Conservation (phyloP, 2,329 filamentous ascomycete genomes). For the Beauveria rudraprayagi region DNA sequence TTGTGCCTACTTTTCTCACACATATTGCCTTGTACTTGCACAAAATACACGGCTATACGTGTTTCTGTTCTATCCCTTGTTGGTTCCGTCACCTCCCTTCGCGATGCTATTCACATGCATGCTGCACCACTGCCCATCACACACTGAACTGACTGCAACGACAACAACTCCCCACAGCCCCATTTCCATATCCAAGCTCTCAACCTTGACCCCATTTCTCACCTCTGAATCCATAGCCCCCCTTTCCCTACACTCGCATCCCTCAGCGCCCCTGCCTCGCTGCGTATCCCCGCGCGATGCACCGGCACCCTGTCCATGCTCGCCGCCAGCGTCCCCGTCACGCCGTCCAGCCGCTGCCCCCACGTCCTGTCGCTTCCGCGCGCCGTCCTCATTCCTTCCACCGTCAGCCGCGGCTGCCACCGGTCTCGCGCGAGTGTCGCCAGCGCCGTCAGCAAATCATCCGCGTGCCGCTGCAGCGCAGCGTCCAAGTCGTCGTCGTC, state of each 20-base stretch:
- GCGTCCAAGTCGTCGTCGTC: conserved; percentile 15
- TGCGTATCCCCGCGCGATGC: conserved; percentile 51
- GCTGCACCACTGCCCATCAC: too few relatives aligned
- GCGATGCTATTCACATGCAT: too few relatives aligned
- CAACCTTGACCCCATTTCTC: too few relatives aligned
- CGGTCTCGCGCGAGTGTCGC: conserved; percentile 37
- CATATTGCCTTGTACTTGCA: too few relatives aligned
- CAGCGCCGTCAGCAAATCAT: conserved; percentile 35
- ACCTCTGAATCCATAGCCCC: conserved; percentile 35
- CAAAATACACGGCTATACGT: too few relatives aligned
- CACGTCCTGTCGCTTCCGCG: conserved; percentile 34
- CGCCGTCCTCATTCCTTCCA: conserved; percentile 29
- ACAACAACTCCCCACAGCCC: too few relatives aligned
- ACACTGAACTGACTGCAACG: too few relatives aligned
- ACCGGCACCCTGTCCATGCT: conserved; percentile 50
- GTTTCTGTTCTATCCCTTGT: too few relatives aligned
- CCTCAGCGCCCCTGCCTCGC: conserved; percentile 34
- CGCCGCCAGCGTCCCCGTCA: conserved; percentile 42
- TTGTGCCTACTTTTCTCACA: too few relatives aligned
- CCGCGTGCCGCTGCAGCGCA: conserved; percentile 23
- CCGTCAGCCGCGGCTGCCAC: conserved; percentile 36
- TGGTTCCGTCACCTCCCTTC: too few relatives aligned
- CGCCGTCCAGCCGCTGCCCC: conserved; percentile 38
- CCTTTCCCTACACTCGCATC: conserved; percentile 43
- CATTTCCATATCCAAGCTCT: too few relatives aligned